These are phyloP conservation scores for Novymonas esmeraldas DNA, from an alignment of 208 protist genomes.

Conservation along the genomic window DNA sequence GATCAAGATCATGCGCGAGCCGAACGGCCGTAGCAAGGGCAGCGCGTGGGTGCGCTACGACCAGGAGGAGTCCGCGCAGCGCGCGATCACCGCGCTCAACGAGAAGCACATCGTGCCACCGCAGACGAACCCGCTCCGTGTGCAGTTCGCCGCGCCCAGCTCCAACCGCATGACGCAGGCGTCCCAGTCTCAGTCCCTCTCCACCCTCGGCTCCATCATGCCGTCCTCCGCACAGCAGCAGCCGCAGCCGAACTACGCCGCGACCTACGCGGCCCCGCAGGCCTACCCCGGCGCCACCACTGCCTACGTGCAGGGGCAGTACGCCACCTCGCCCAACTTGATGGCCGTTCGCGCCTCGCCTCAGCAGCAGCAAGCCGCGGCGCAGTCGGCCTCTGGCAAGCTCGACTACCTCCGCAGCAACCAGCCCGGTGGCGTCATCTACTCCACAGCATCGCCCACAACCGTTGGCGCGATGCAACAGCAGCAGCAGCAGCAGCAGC, in stretches of 20 bases:
- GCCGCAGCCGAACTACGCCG: conserved; percentile 5
- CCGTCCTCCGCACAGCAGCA: conserved; percentile 14
- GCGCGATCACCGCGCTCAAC: conserved; percentile 74
- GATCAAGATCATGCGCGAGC: conserved; percentile 87
- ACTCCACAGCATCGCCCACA: conserved; percentile 17
- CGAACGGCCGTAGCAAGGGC: conserved; percentile 71
- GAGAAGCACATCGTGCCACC: conserved; percentile 83
- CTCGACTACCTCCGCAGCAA: conserved; percentile 19
- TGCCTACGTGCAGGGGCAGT: conserved; percentile 25
- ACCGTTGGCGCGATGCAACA: conserved; percentile 22
- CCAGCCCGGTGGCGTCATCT: conserved; percentile 21
- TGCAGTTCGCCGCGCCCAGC: conserved; percentile 70
- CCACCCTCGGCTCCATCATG: conserved; percentile 25
- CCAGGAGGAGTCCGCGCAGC: conserved; percentile 51
- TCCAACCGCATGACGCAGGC: conserved; percentile 25
- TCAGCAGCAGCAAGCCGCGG: conserved; percentile 20
- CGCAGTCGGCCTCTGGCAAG: conserved; percentile 21
- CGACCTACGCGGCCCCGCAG: conserved; percentile 20
- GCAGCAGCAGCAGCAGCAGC: conserved; percentile 17
- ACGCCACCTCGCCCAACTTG: conserved; percentile 24
- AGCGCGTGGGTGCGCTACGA: conserved; percentile 88
- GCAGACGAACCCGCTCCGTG: conserved; percentile 80
- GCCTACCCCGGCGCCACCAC: conserved; percentile 24
- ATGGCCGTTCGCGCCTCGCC: conserved; percentile 26
- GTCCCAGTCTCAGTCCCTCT: conserved; percentile 15